phyloP scores from a whole-genome alignment of 2,329 filamentous ascomycete species.

The Penicillium sp. region DNA sequence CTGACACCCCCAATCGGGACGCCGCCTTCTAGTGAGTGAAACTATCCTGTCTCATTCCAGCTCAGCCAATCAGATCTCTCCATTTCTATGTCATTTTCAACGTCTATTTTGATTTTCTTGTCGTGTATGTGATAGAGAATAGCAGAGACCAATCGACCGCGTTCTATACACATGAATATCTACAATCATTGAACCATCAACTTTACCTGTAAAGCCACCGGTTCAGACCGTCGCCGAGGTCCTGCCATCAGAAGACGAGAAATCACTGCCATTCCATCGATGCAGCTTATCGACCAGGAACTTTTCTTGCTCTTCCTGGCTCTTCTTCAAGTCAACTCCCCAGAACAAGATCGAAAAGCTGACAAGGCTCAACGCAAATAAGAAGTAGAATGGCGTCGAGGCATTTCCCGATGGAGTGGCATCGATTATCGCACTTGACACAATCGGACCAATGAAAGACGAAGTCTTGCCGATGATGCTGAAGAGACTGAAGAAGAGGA shows the following conservation, averaged over 20 bases:
- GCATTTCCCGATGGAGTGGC: conserved; percentile 53
- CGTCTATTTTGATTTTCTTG: too few species aligned
- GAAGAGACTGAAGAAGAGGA: conserved; percentile 67
- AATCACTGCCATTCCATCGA: conserved; percentile 8
- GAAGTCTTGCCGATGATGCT: conserved; percentile 66
- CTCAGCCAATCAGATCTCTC: too few species aligned
- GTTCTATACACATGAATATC: too few species aligned
- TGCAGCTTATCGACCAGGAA: conserved; percentile 47
- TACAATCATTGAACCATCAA: too few species aligned
- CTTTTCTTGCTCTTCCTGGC: conserved; percentile 54
- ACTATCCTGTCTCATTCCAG: too few species aligned
- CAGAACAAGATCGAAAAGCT: conserved; percentile 53
- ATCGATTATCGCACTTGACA: conserved; percentile 67
- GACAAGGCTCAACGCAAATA: conserved; percentile 56
- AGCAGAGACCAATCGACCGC: too few species aligned
- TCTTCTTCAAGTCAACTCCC: conserved; percentile 60
- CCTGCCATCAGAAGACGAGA: conserved; percentile 9
- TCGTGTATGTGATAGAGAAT: not conserved
- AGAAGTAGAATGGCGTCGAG: conserved; percentile 63
- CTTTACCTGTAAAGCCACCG: not conserved
- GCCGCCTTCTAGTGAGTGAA: too few species aligned
- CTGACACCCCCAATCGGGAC: too few species aligned
- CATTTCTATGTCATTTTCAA: too few species aligned
- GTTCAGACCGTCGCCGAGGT: not conserved
- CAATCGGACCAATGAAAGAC: conserved; percentile 64